Percentiles rank a stretch among this genome's conserved stretches.
These are phyloP conservation scores for Claviceps monticola DNA, from an alignment of 2,329 filamentous ascomycete genomes.

Conservation along the genomic window DNA sequence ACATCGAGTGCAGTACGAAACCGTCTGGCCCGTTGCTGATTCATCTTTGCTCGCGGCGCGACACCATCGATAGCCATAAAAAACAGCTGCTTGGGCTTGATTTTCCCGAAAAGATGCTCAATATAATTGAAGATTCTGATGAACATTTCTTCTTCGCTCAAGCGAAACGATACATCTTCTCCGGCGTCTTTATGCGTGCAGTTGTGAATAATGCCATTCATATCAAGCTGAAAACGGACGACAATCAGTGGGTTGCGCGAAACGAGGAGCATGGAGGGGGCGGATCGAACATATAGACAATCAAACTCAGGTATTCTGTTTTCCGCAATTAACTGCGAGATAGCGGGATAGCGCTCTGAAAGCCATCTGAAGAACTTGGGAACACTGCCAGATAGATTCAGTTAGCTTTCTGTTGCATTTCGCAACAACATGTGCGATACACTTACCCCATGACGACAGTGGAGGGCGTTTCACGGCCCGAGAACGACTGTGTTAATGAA, in stretches of 20 bases:
- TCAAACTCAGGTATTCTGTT: slow-evolving; percentile 99
- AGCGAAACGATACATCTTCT: slow-evolving; percentile 78
- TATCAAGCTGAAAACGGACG: slow-evolving; percentile 49
- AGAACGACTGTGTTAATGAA: not conserved
- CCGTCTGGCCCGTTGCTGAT: slow-evolving; percentile 89
- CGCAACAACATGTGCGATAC: not conserved
- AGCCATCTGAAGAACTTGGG: slow-evolving; percentile 98
- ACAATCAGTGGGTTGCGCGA: slow-evolving; percentile 9
- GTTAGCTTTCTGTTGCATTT: not conserved
- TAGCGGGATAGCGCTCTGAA: slow-evolving; percentile 95
- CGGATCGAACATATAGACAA: slow-evolving; percentile 62
- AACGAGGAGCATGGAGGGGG: not conserved
- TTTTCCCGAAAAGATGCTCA: slow-evolving; percentile 95
- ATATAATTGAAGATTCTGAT: slow-evolving; percentile 99
- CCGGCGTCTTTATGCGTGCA: slow-evolving; percentile 90
- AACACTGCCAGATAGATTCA: slow-evolving; percentile 28
- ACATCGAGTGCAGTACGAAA: slow-evolving; percentile 90
- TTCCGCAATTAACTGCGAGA: slow-evolving; percentile 95
- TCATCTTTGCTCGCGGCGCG: slow-evolving; percentile 97
- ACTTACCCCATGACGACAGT: slow-evolving; percentile 17
- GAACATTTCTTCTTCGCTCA: slow-evolving; percentile 98
- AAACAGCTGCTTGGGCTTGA: slow-evolving; percentile 95
- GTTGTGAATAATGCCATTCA: slow-evolving; percentile 99
- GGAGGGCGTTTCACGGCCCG: not conserved
- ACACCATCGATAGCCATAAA: slow-evolving; percentile 99